Percentiles rank a stretch among this genome's conserved stretches.
phyloP scores from a whole-genome alignment of 176 grass and related monocot genomes.

The Cenchrus purpureus region DNA sequence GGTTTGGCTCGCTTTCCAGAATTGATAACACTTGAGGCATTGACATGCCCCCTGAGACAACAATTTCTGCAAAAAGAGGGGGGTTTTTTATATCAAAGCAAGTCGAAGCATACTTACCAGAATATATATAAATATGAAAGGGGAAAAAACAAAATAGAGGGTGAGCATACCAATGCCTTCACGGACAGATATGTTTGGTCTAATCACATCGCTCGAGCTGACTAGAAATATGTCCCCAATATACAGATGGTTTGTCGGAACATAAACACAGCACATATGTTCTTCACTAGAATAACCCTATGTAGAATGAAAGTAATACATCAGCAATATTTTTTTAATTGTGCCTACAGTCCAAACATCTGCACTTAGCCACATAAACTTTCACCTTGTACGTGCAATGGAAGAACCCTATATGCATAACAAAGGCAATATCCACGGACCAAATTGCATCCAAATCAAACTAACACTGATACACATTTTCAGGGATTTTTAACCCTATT shows the following conservation, averaged over 20 bases:
- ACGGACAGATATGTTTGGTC: constrained; percentile 68
- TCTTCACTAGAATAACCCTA: constrained; percentile 78
- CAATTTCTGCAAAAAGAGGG: constrained; percentile 50
- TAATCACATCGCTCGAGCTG: constrained; percentile 67
- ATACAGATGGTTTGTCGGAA: constrained; percentile 78
- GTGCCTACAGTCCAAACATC: background rate
- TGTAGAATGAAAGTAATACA: background rate
- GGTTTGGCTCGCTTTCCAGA: constrained; percentile 43
- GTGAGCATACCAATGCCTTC: constrained; percentile 69
- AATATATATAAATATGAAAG: constrained; percentile 7
- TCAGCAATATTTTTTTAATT: constrained; percentile 13
- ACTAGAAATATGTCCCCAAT: constrained; percentile 74
- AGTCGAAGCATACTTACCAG: background rate
- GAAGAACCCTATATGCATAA: background rate
- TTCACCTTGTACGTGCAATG: background rate
- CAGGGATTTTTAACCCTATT: background rate
- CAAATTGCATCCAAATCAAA: background rate
- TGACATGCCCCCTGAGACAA: constrained; percentile 71
- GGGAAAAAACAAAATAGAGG: background rate
- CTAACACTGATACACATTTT: background rate
- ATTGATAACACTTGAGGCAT: constrained; percentile 65
- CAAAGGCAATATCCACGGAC: background rate
- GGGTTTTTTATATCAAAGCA: background rate
- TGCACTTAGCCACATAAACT: background rate
- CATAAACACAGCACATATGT: constrained; percentile 66